Percentiles rank a stretch among this genome's conserved stretches.
Evolutionary conservation across 1,284 basidiomycete genomes (phyloP).

Genomic region (Hemileia vastatrix): DNA sequence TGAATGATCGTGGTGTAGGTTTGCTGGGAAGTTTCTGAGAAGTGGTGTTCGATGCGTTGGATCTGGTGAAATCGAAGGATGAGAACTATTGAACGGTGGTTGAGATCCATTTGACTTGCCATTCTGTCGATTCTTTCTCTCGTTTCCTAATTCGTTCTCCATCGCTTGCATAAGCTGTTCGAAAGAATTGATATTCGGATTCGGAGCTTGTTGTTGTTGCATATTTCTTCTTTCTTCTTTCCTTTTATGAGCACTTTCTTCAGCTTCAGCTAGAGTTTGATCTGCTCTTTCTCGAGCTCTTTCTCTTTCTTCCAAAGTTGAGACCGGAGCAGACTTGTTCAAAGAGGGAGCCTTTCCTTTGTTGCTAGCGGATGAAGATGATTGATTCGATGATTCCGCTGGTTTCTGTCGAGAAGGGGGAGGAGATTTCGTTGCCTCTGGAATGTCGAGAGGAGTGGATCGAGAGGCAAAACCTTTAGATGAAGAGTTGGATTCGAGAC

Average conservation of each 20-base stretch:
- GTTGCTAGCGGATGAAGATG: neutral
- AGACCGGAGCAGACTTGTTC: neutral
- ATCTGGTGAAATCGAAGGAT: neutral
- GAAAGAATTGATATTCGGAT: slow-evolving; percentile 67
- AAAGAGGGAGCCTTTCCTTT: neutral
- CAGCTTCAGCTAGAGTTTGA: neutral
- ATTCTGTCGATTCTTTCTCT: slow-evolving; percentile 29
- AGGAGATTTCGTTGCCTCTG: neutral
- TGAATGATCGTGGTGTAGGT: neutral
- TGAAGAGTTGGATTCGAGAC: neutral
- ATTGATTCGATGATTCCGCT: neutral
- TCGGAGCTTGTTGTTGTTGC: neutral
- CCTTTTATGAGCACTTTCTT: neutral
- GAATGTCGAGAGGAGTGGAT: neutral
- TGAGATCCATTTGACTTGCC: neutral
- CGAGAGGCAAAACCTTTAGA: neutral
- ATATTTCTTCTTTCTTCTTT: neutral
- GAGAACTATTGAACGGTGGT: neutral
- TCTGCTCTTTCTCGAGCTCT: neutral
- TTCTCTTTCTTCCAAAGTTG: neutral
- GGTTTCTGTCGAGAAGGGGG: neutral
- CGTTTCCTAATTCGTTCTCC: slow-evolving; percentile 64
- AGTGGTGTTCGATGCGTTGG: neutral
- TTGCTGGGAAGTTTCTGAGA: neutral
- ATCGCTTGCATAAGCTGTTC: slow-evolving; percentile 90